A percentile compares a stretch with the other conserved stretches of the same genome.
Conservation (phyloP, 306 rosid genomes). For the Vigna nakashimae region DNA sequence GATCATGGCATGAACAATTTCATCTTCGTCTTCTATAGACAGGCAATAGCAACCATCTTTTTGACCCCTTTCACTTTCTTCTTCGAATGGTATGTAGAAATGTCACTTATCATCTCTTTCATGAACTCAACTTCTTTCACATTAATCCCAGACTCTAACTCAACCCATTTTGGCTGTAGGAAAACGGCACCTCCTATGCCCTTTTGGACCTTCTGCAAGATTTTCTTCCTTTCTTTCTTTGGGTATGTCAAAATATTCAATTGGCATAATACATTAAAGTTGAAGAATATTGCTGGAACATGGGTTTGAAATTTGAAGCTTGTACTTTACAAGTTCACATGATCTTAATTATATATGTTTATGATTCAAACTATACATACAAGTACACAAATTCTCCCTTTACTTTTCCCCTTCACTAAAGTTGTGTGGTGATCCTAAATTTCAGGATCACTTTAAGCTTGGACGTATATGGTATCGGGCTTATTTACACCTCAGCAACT, state of each 20-base stretch:
- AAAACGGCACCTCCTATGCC: slow-evolving; percentile 59
- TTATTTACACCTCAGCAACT: slow-evolving; percentile 68
- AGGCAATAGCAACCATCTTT: slow-evolving; percentile 60
- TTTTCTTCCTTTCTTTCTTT: slow-evolving; percentile 63
- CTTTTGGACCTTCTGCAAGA: slow-evolving; percentile 65
- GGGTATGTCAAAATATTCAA: slow-evolving; percentile 55
- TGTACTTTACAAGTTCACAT: neutral
- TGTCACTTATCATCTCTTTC: neutral
- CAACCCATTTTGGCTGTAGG: slow-evolving; percentile 44
- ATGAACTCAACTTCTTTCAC: neutral
- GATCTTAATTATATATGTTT: neutral
- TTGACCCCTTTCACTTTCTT: slow-evolving; percentile 57
- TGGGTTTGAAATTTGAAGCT: neutral
- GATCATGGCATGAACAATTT: slow-evolving; percentile 73
- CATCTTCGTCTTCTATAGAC: slow-evolving; percentile 71
- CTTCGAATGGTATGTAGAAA: slow-evolving; percentile 54
- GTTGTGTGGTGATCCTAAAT: neutral
- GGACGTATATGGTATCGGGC: slow-evolving; percentile 59
- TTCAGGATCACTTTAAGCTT: slow-evolving; percentile 67
- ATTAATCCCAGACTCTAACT: neutral
- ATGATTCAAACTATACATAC: neutral
- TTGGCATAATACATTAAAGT: neutral
- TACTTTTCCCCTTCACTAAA: neutral
- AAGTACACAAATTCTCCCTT: neutral
- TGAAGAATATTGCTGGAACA: neutral